Base-by-base conservation (phyloP, 1,284 basidiomycete species). In the Sporisorium exsertum region DNA sequence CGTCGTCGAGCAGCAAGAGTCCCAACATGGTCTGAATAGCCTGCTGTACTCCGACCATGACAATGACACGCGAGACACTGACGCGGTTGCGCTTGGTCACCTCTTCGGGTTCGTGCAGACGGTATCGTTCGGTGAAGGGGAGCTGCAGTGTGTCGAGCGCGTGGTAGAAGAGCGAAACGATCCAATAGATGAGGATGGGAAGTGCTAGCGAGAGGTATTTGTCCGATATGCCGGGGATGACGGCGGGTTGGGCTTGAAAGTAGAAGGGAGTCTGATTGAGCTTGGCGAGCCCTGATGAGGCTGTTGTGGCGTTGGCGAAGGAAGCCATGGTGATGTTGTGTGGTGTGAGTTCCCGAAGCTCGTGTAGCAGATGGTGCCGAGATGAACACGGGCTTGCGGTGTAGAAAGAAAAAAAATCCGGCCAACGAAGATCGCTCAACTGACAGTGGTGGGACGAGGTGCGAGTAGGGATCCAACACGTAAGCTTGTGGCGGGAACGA, bases 111-210 rank as follows among this genome's bases (percentile, higher is more conserved):
- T 95, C 93, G 86, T 99, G 96, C 60, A 99, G 91, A 43, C 94
- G 89, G 86, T 93, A 92, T 67, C 89, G 90, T 78, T 97, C 92
- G 46, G 97, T 89, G 89, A 91, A 93, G 76, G 91, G 88, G 87
- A 92, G 91, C 58, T 89, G 88, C 24, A 81, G 63, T 5, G 52
- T 63, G 87, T 99, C 96, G 80, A 99, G 89, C 33, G 87, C 80
- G 84, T 94, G 91, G 88, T 96, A 99, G 84, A 93, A 86, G 62
- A 92, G 87, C 2, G 94, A 94, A 47, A 92, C 87, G 3, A 87
- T 77, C 96, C 97, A 99, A 88, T 99, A 98, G n/a, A 91, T 90
- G 65, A 92, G 64, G 67, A 97, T 83, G 2, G 96, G 95, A 0
- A 91, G 89, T 5, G 90, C 88, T 58, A 97, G 88, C 4, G 93